Base-by-base conservation (phyloP, 768 basidiomycete species). In the Phlebiopsis flavidoalba region DNA sequence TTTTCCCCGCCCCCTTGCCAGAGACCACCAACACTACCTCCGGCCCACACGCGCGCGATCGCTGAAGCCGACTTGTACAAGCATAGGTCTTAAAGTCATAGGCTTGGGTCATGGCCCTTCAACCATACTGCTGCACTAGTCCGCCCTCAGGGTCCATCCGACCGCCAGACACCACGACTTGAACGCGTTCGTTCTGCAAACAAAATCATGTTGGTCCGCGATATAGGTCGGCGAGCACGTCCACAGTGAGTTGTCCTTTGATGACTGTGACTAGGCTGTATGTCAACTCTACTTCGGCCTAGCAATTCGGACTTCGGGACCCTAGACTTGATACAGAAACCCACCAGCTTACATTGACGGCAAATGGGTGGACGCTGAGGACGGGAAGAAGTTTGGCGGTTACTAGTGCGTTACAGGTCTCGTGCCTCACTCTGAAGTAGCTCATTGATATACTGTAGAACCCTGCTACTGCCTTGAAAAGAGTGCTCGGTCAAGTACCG, bases 391-490 rank as follows among this genome's bases (percentile, higher is more conserved):
- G 22, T 87, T 97, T 64, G n/a, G 70, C 75, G 31, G 93, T 98
- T 43, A 84, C 78, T 50, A 93, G 95, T 95, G 70, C 61, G 88
- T 77, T 31, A 2, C 6, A 40, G n/a, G n/a, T 58, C 21, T 37
- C 8, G 14, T 22, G 19, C 15, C 37, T 36, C 10, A 12, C 12
- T 24, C 8, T 40, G 17, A n/a, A 56, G 19, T 43, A n/a, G n/a
- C 21, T 50, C 15, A 57, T 21, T 33, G 26, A 12, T n/a, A 5
- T 21, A 24, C 12, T 12, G 11, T 33, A 96, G 95, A n/a, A 98
- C 77, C 96, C 96, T 33, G 92, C 94, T 6, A 96, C 88, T 4
- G 82, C 82, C n/a, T n/a, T 46, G 84, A 95, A 64, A 83, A 84
- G 60, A n/a, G n/a, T n/a, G n/a, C 83, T 98, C 49, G 96, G 95